Percentiles rank a stretch among this genome's conserved stretches.
phyloP scores from a whole-genome alignment of 2,329 filamentous ascomycete genomes.

The Alternaria sp. region DNA sequence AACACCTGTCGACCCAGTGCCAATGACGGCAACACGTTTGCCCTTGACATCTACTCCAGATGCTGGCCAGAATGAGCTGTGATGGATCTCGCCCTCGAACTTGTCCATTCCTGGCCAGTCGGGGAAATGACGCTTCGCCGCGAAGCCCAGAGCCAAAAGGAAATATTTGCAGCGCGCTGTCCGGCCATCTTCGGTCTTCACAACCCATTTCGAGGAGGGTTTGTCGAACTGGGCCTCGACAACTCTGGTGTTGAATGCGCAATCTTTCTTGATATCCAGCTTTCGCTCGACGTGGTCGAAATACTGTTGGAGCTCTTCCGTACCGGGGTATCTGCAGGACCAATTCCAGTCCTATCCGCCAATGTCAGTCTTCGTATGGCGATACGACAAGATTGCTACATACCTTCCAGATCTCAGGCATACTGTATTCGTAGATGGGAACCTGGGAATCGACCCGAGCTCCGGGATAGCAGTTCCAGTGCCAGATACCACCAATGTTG shows the following conservation, averaged over 20 bases:
- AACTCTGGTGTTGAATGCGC: slow-evolving; percentile 63
- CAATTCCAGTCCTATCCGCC: slow-evolving; percentile 62
- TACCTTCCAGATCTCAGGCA: slow-evolving; percentile 56
- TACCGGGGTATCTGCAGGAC: slow-evolving; percentile 59
- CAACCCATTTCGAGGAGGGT: slow-evolving; percentile 55
- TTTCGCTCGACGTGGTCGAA: slow-evolving; percentile 66
- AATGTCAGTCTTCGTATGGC: not conserved
- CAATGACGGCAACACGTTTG: slow-evolving; percentile 68
- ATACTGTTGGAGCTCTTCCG: slow-evolving; percentile 61
- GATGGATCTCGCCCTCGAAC: slow-evolving; percentile 66
- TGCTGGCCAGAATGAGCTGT: slow-evolving; percentile 67
- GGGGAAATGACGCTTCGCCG: slow-evolving; percentile 67
- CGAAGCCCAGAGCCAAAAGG: slow-evolving; percentile 62
- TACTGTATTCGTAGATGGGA: slow-evolving; percentile 56
- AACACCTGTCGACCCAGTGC: slow-evolving; percentile 69
- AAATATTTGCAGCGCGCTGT: slow-evolving; percentile 59
- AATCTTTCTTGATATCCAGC: slow-evolving; percentile 63
- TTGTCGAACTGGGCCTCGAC: slow-evolving; percentile 60
- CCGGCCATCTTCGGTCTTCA: slow-evolving; percentile 60
- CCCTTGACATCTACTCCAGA: slow-evolving; percentile 61
- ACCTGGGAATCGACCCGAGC: slow-evolving; percentile 56
- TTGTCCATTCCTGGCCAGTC: slow-evolving; percentile 65
- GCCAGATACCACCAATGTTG: slow-evolving; percentile 53
- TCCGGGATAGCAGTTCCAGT: slow-evolving; percentile 54
- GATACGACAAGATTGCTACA: not conserved